Percentiles rank a stretch among this genome's conserved stretches.
phyloP scores from a whole-genome alignment of 73 alveolate species.

The Tetrahymena thermophila region DNA sequence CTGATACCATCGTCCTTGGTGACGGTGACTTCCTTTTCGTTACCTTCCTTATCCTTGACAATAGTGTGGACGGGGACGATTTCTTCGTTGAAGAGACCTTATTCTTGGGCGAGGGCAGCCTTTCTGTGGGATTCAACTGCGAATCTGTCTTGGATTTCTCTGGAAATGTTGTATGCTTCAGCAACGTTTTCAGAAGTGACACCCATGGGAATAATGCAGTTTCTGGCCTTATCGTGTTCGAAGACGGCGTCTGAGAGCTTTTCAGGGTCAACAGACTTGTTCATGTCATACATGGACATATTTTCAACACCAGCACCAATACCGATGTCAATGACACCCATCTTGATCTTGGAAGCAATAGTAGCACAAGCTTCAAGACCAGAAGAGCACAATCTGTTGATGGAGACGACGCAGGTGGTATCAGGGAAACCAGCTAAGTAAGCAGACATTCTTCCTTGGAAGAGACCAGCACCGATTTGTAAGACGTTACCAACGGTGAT shows the following conservation, averaged over 20 bases:
- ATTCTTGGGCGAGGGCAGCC: constrained; percentile 85
- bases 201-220: constrained; percentile 99
- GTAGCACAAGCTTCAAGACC: constrained; percentile 95
- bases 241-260: constrained; percentile 72
- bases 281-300: constrained; percentile 95
- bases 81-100: constrained; percentile 88
- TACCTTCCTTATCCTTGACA: constrained; percentile 70
- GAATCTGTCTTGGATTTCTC: constrained; percentile 92
- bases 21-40: constrained; percentile 54
- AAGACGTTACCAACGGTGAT: constrained; percentile 95
- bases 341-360: constrained; percentile 83
- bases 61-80: constrained; percentile 83
- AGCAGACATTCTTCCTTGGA: constrained; percentile 90
- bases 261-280: constrained; percentile 88
- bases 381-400: constrained; percentile 97
- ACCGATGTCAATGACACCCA: constrained; percentile 93
- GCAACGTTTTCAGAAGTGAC: constrained; percentile 98
- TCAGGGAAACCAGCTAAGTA: constrained; percentile 94
- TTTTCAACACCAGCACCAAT: constrained; percentile 99
- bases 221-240: constrained; percentile 92
- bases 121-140: constrained; percentile 92
- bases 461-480: constrained; percentile 95
- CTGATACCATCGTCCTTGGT: constrained; percentile 94
- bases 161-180: constrained; percentile 83
- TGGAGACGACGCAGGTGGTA: constrained; percentile 82